Evolutionary conservation across 2,329 filamentous ascomycete species (phyloP), one percentile per base, ranked within the genome.

Genomic region (Ophiocordyceps camponoti-rufipedis): DNA sequence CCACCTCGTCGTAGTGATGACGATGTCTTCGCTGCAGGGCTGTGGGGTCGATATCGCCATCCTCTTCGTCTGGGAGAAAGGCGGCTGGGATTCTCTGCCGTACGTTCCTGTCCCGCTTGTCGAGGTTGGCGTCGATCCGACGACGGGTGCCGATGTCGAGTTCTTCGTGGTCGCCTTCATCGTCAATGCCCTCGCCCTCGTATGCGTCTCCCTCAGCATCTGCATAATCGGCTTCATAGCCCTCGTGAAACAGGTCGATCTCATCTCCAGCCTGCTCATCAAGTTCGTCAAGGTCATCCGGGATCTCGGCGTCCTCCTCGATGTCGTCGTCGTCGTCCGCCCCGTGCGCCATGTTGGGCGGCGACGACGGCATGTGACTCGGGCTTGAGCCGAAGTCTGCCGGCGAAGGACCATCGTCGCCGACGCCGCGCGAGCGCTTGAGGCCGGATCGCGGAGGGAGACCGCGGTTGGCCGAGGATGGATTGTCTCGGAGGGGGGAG

Each of bases 1-100:
- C 80, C 39, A 94, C 87, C 63, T 98, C 93, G 52, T 98, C 91
- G 57, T 96, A 98, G 54, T 83, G 78, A 62, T 91, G 85, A 53
- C 91, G 79, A 45, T 85, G 80, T 52, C 89, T 79, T 46, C 88
- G 80, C 19, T 85, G 86, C 61, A 94, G 87, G 28, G 81, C 78
- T 19, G 86, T 86, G 19, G 96, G 71, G 58, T 96, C 88, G 49
- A 88, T 71, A 47, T 91, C 77, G 44, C 78, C 82, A 52, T 91
- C 87, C 4, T 39, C 87, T 4, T 91, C 86, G 49, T 89, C 86
- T 7, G 78, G 77, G 38, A 89, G 66, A 55, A 86, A 89, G 7
- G 82, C 84, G 28, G 74, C 74, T 3, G 83, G 83, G 56, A 84
- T 77, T 43, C 75, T 68, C 52, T 80, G 74, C 51, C 77, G 67